Conservation (phyloP, 1,284 basidiomycete species). For the Tilletia caries region DNA sequence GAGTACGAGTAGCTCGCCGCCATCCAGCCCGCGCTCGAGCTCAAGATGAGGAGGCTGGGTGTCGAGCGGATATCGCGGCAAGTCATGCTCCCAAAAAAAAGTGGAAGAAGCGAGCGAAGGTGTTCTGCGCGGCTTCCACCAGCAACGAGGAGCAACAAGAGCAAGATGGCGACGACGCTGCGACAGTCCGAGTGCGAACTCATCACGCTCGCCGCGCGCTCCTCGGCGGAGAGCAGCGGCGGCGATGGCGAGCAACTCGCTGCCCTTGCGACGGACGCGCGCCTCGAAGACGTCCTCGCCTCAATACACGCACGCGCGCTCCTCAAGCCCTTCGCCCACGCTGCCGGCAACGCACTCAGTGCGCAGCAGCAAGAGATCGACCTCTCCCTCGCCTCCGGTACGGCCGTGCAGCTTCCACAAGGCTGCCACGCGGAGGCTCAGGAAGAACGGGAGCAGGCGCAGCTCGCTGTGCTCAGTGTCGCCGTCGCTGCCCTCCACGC, state of each 20-base stretch:
- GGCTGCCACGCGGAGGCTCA: not conserved
- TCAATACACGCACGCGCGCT: not conserved
- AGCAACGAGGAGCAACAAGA: not conserved
- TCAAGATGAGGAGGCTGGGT: too few relatives aligned
- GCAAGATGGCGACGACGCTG: not conserved
- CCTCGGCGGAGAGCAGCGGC: not conserved
- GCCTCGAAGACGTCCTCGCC: not conserved
- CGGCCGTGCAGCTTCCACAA: not conserved
- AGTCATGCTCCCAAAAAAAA: not conserved
- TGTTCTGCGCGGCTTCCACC: too few relatives aligned
- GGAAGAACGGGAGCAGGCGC: not conserved
- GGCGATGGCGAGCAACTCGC: not conserved
- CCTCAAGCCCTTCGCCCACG: not conserved
- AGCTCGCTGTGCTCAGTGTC: conserved; percentile 58
- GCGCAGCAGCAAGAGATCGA: not conserved
- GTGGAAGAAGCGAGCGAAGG: too few relatives aligned
- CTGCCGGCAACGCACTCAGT: not conserved
- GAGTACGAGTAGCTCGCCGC: too few relatives aligned
- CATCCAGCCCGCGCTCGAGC: not conserved
- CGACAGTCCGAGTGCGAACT: not conserved
- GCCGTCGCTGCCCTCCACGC: conserved; percentile 79
- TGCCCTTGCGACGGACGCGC: not conserved
- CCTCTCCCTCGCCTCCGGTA: not conserved
- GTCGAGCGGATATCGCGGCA: conserved; percentile 1
- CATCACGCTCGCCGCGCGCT: not conserved